Percentiles rank a stretch among this genome's conserved stretches.
phyloP scores from a whole-genome alignment of 257 asterid species.

The Apocynum venetum region DNA sequence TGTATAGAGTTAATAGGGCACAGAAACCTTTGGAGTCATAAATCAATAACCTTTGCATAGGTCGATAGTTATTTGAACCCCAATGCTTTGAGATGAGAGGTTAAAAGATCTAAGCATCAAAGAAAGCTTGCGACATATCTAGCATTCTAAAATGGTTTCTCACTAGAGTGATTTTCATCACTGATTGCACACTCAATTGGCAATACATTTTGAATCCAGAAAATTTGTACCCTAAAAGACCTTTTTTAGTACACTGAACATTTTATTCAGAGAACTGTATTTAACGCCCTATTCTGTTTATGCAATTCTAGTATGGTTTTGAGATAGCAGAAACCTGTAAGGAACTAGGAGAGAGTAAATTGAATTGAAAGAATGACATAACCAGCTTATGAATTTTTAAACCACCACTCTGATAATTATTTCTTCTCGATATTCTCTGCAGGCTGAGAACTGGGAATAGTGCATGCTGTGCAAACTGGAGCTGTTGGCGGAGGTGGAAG shows the following conservation, averaged over 20 bases:
- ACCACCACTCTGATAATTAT: conserved; percentile 30
- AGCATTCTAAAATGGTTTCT: too few relatives aligned
- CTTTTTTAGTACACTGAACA: not conserved
- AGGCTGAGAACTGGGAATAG: conserved; percentile 36
- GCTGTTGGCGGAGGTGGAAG: conserved; percentile 31
- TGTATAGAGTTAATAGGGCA: too few relatives aligned
- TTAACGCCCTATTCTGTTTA: not conserved
- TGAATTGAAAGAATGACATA: not conserved
- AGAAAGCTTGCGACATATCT: too few relatives aligned
- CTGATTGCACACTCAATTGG: not conserved
- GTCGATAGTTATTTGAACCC: too few relatives aligned
- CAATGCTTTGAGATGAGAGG: too few relatives aligned
- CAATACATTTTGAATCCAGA: not conserved
- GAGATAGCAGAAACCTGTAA: not conserved
- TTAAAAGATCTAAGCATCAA: too few relatives aligned
- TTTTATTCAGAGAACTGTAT: conserved; percentile 2
- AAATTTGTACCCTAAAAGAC: not conserved
- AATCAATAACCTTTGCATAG: too few relatives aligned
- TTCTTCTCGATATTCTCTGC: conserved; percentile 31
- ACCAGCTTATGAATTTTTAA: not conserved
- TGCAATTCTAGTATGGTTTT: not conserved
- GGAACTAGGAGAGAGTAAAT: not conserved
- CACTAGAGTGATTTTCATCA: not conserved
- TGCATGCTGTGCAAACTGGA: conserved; percentile 46
- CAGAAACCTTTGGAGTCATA: too few relatives aligned